These are phyloP conservation scores for Thalassiosira allenii DNA, from an alignment of 352 stramenopile genomes.

Conservation along the genomic window DNA sequence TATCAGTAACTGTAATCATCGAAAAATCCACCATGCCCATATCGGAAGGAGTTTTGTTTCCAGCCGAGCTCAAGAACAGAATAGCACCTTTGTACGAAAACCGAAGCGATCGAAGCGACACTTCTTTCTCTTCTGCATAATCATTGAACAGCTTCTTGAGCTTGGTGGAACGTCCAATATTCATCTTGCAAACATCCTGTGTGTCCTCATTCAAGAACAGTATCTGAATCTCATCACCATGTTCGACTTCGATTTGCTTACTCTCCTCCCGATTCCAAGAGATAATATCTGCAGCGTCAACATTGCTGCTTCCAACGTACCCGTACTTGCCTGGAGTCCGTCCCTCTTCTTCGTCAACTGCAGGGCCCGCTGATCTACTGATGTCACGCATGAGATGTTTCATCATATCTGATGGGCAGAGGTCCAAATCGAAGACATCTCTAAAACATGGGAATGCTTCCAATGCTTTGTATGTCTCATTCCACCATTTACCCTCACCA, in stretches of 20 bases:
- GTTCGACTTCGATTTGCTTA: neutral
- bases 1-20: neutral
- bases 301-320: neutral
- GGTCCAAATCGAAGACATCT: neutral
- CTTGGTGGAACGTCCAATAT: neutral
- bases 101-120: constrained; percentile 31
- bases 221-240: neutral
- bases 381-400: neutral
- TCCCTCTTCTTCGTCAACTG: too few species aligned
- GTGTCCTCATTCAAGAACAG: neutral
- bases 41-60: constrained; percentile 26
- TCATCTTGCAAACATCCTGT: neutral
- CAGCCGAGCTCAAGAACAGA: constrained; percentile 43
- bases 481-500: too few species aligned
- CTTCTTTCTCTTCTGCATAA: constrained; percentile 31
- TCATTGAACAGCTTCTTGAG: constrained; percentile 49
- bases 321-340: too few species aligned
- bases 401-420: neutral
- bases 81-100: constrained; percentile 40
- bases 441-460: neutral
- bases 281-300: neutral
- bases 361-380: neutral
- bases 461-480: neutral
- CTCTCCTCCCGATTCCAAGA: neutral
- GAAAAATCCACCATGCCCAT: neutral